Conservation (phyloP, 148 eudicot species). For the Nyssa sinensis region DNA sequence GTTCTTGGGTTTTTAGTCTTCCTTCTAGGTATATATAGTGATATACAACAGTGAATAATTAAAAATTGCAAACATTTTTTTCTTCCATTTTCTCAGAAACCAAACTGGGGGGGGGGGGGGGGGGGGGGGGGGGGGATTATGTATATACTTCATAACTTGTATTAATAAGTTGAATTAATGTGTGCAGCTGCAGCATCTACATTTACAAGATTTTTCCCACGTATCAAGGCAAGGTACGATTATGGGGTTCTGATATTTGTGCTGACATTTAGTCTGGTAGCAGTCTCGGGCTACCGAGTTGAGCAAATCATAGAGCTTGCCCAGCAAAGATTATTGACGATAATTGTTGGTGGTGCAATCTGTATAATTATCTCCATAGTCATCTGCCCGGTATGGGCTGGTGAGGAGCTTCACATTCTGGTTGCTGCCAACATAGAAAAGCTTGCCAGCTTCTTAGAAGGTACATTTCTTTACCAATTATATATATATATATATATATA, state of each 20-base stretch:
- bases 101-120: too few relatives aligned
- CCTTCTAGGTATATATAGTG: slow-evolving; percentile 24
- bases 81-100: too few relatives aligned
- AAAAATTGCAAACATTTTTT: too few relatives aligned
- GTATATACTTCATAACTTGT: not conserved
- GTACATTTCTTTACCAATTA: slow-evolving; percentile 18
- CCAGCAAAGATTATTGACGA: slow-evolving; percentile 31
- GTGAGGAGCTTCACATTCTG: slow-evolving; percentile 51
- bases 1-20: slow-evolving; percentile 32
- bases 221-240: slow-evolving; percentile 40
- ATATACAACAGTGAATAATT: not conserved
- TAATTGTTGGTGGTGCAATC: slow-evolving; percentile 35
- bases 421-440: slow-evolving; percentile 32
- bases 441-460: slow-evolving; percentile 46
- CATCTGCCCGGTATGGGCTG: slow-evolving; percentile 58
- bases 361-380: slow-evolving; percentile 37
- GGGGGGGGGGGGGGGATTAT: too few relatives aligned
- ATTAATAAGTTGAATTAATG: not conserved
- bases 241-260: slow-evolving; percentile 51
- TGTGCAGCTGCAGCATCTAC: slow-evolving; percentile 45
- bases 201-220: slow-evolving; percentile 38
- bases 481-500: not conserved
- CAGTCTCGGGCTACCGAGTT: slow-evolving; percentile 40
- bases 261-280: slow-evolving; percentile 43
- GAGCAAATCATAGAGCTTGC: slow-evolving; percentile 37